Base-by-base conservation (phyloP, 805 yeast species). In the Wickerhamiella slavikovae region DNA sequence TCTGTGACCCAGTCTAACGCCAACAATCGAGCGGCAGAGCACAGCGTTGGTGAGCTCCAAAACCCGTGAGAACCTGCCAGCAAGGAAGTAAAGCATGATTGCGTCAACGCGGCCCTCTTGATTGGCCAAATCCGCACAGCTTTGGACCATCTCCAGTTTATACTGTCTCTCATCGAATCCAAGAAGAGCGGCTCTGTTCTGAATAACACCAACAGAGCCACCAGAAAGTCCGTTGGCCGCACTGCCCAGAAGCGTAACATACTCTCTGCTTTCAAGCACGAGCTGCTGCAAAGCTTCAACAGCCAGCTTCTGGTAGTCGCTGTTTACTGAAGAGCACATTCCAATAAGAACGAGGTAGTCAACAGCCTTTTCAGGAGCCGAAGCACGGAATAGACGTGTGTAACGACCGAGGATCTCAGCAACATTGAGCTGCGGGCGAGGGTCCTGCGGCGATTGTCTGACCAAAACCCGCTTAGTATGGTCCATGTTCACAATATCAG, bases 51-150 rank as follows among this genome's bases (percentile, higher is more conserved):
- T 67, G 35, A 80, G 63, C 2, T 64, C 51, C 6, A 85, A 64
- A 10, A 80, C 95, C 18, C n/a, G n/a, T n/a, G n/a, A n/a, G n/a
- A n/a, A n/a, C n/a, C n/a, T n/a, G n/a, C n/a, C n/a, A n/a, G n/a
- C n/a, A n/a, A 85, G 63, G 52, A 83, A 93, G 48, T 78, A 85
- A 31, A 89, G 61, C 33, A 78, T 58, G 36, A 89, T 64, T 13
- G 94, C 78, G 45, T 89, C 96, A 36, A n/a, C n/a, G n/a, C n/a
- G n/a, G 5, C 95, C 95, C 43, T 83, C 96, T 40, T 79, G 89
- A 43, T 78, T 89, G 11, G 94, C 92, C 40, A 68, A 69, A 25
- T 62, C 62, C 3, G 95, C 95, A 17, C 93, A 82, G 35, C 68
- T 70, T 46, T 76, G 91, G 3, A 89, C 72, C 24, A 85, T 80